phyloP scores from a whole-genome alignment of 2,329 filamentous ascomycete genomes.

The Leptodontidium sp. region DNA sequence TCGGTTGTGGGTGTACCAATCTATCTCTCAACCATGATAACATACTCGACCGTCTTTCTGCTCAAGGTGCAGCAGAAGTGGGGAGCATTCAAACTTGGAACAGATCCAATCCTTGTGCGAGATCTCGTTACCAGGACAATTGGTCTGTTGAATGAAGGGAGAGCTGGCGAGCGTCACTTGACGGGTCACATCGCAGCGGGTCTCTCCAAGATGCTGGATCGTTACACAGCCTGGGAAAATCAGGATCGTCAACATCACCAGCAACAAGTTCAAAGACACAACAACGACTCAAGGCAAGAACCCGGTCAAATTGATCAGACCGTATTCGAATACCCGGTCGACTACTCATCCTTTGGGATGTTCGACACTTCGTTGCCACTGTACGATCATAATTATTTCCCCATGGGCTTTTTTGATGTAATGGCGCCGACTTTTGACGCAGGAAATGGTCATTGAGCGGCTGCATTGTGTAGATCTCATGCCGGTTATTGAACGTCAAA shows the following conservation, averaged over 20 bases:
- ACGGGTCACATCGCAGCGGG: constrained; percentile 50
- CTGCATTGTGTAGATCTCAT: background rate
- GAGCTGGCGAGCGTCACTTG: constrained; percentile 49
- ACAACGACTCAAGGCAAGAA: background rate
- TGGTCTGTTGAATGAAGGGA: constrained; percentile 44
- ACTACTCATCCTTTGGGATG: constrained; percentile 35
- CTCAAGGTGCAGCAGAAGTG: constrained; percentile 49
- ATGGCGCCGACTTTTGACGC: constrained; percentile 21
- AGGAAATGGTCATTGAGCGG: constrained; percentile 9
- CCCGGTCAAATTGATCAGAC: background rate
- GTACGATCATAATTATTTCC: constrained; percentile 36
- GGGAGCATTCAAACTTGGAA: constrained; percentile 48
- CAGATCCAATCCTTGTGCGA: constrained; percentile 47
- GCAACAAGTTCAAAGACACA: background rate
- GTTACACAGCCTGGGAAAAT: constrained; percentile 25
- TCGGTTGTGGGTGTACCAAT: constrained; percentile 48
- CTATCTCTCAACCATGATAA: constrained; percentile 51
- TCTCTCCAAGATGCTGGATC: constrained; percentile 48
- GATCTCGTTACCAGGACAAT: constrained; percentile 48
- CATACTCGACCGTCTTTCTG: constrained; percentile 49
- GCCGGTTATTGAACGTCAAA: constrained; percentile 1
- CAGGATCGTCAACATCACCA: background rate
- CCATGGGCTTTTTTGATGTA: constrained; percentile 40
- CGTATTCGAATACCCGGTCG: background rate
- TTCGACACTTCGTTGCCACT: constrained; percentile 39